These are phyloP conservation scores for Didymella exigua DNA, from an alignment of 2,329 filamentous ascomycete genomes.

Conservation along the genomic window DNA sequence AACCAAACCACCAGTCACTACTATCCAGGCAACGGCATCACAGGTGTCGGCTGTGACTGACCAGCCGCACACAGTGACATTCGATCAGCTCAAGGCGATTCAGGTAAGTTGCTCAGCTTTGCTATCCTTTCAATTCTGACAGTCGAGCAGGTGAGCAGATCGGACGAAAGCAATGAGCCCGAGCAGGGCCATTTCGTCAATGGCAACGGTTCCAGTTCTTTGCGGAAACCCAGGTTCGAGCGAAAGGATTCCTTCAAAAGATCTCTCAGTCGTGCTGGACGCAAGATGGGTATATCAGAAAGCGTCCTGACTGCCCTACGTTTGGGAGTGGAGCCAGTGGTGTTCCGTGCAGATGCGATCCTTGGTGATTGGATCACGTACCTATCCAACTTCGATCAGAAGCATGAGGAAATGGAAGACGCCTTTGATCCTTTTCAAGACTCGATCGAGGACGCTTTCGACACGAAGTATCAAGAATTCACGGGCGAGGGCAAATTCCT, in stretches of 20 bases:
- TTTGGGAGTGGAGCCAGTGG: not conserved
- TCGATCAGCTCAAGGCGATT: not conserved
- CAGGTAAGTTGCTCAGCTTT: not conserved
- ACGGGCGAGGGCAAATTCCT: slow-evolving; percentile 4
- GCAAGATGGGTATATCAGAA: not conserved
- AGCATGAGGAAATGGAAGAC: not conserved
- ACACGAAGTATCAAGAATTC: slow-evolving; percentile 4
- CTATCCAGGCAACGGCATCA: not conserved
- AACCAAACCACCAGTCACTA: not conserved
- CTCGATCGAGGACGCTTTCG: slow-evolving; percentile 1
- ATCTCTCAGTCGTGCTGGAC: not conserved
- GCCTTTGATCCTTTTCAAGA: slow-evolving; percentile 3
- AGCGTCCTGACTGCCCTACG: not conserved
- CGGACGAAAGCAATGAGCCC: not conserved
- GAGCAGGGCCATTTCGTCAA: not conserved
- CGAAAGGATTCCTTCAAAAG: not conserved
- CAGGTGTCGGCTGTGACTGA: not conserved
- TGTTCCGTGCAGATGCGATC: not conserved
- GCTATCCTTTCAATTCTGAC: not conserved
- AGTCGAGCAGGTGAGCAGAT: not conserved
- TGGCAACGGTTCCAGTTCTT: too few relatives aligned
- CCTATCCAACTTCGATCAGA: not conserved
- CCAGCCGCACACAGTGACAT: not conserved
- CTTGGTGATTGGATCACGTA: not conserved
- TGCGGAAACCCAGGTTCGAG: not conserved